phyloP scores from a whole-genome alignment of 192 early-diverging fungal genomes.

The Chytriomyces sp. region DNA sequence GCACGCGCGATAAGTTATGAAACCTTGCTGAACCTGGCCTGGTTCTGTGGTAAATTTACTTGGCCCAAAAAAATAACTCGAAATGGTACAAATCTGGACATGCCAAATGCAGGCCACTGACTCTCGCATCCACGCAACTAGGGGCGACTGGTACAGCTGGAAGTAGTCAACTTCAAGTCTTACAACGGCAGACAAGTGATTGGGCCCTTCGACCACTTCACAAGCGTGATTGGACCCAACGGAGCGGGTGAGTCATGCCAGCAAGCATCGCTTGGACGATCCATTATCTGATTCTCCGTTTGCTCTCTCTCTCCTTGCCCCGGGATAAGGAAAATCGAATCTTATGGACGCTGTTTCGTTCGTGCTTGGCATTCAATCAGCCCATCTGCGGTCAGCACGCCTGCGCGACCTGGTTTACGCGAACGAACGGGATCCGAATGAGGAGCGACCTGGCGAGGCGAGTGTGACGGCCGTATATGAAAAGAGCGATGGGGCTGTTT shows the following conservation, averaged over 20 bases:
- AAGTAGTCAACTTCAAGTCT: slow-evolving; percentile 99
- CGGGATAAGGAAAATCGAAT: slow-evolving; percentile 85
- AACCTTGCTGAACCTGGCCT: no score
- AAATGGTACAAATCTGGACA: not conserved
- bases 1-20: no score
- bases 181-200: slow-evolving; percentile 94
- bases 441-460: slow-evolving; percentile 51
- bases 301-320: not conserved
- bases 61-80: no score
- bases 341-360: slow-evolving; percentile 99
- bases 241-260: slow-evolving; percentile 73
- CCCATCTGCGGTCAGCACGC: slow-evolving; percentile 87
- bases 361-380: slow-evolving; percentile 92
- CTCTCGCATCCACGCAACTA: not conserved
- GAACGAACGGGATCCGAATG: slow-evolving; percentile 53
- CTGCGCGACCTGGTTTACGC: slow-evolving; percentile 92
- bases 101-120: not conserved
- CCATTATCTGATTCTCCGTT: not conserved
- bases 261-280: slow-evolving; percentile 2
- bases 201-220: slow-evolving; percentile 93
- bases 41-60: no score
- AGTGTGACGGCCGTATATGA: slow-evolving; percentile 88
- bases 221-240: slow-evolving; percentile 95
- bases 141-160: slow-evolving; percentile 83
- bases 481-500: slow-evolving; percentile 62